Evolutionary conservation across 169 alveolate genomes (phyloP), one percentile per base, ranked within the genome.

Genomic region (Cryptosporidium andersoni): DNA sequence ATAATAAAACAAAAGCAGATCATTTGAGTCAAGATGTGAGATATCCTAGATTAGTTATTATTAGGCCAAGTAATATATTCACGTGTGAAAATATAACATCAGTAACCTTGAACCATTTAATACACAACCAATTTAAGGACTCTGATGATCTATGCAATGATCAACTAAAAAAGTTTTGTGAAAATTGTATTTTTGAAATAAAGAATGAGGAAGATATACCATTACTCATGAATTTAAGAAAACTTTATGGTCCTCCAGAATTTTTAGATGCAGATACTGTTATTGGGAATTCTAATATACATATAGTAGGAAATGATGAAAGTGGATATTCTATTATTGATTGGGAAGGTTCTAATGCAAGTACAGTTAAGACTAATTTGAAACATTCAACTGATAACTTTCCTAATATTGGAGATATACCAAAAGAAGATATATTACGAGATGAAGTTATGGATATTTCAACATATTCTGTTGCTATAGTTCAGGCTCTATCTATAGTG

Each of bases 181-280:
- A 53, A 2, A 74, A 74, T 25, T 74, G 85, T 36, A 74, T 74
- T 1, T 74, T 58, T 74, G 85, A 74, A 9, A 74, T 74, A 56
- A 36, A 11, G 25, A 45, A 66, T 14, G 62, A 74, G 34, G 60
- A 74, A 2, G 85, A 74, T 9, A n/a, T 74, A 1, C 74, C 74
- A 34, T 51, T 74, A 8, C 36, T 74, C 16, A n/a, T n/a, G 1
- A 68, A 74, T 48, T 64, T 74, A 36, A 74, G 85, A 34, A 48
- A 52, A 16, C 40, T 74, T n/a, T 74, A 74, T 36, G 85, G 85
- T 5, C 74, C 60, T 42, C 85, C 85, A 42, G 85, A 74, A 43
- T 48, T 74, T 9, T 74, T 74, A 52, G 64, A 60, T 34, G 43
- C 74, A 16, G 85, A 56, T 25, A 56, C 43, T 16, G 51, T 25